Evolutionary conservation across 2,329 filamentous ascomycete species (phyloP), one percentile per base, ranked within the genome.

Genomic region (Fonsecaea monophora): DNA sequence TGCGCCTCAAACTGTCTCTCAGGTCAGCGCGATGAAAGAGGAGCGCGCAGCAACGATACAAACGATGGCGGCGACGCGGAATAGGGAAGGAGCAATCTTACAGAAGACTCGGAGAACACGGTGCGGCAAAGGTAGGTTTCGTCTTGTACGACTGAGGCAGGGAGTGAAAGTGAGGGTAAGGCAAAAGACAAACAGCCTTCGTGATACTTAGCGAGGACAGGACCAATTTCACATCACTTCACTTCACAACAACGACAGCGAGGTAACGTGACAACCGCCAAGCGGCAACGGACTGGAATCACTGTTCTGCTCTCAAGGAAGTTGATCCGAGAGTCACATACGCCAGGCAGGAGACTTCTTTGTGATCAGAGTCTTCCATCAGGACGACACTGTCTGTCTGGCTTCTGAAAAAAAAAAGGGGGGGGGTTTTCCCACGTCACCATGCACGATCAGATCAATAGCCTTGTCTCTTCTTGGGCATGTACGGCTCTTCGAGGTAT

Each of bases 401-500:
- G 2, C 4, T 7, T 21, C 4, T 21, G 18, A 2, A 2, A 25
- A 25, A 25, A 2, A 1, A 25, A 25, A 25, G 2, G 21, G 25
- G 25, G 25, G 25, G n/a, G 15, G 8, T 12, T 21, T 2, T 21
- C 18, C 37, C 53, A 37, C 9, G 25, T 21, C 35, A 13, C 45
- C 18, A 25, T 12, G 10, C 21, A 25, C 4, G 3, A 3, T 9
- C 10, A 48, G 25, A 32, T 71, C 62, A 72, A 50, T 71, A 72
- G 6, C 69, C 69, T 60, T 69, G 69, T 21, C 63, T 45, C 53
- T 66, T 69, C 80, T 86, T 85, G 1, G 85, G 84, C 70, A 83
- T 68, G 76, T 90, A 90, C 18, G 84, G 80, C 74, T 87, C 87
- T 76, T 90, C 88, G 4, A 90, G 76, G 71, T 86, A 88, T 62